Percentiles rank a stretch among this genome's conserved stretches.
Conservation (phyloP, 2,329 filamentous ascomycete genomes). For the Phyllosticta citriasiana region DNA sequence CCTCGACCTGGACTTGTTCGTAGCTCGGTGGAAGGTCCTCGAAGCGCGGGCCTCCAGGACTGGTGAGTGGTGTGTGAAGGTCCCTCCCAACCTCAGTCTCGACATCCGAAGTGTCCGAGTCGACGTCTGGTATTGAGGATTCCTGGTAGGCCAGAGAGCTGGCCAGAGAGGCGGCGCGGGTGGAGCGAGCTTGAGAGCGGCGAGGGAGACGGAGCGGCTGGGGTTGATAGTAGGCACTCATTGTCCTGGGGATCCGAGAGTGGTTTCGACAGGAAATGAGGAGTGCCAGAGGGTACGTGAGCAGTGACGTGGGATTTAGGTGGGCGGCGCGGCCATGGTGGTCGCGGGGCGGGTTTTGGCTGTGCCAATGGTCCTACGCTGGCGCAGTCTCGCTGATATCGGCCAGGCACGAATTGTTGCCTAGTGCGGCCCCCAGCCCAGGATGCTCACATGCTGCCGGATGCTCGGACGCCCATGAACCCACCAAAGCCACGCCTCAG, state of each 20-base stretch:
- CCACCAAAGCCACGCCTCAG: not conserved
- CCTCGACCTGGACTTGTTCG: constrained; percentile 20
- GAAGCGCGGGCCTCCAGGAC: constrained; percentile 20
- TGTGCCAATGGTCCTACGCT: not conserved
- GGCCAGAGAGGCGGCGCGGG: not conserved
- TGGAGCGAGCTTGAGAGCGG: not conserved
- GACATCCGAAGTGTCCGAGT: not conserved
- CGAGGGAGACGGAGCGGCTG: not conserved
- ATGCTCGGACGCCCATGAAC: not conserved
- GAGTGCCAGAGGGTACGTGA: not conserved
- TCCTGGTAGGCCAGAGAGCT: not conserved
- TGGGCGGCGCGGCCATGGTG: not conserved
- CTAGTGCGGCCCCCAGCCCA: not conserved
- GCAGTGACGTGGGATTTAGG: not conserved
- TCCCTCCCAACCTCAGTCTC: not conserved
- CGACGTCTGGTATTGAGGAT: not conserved
- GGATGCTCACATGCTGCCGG: not conserved
- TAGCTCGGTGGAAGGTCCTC: constrained; percentile 29
- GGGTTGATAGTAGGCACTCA: not conserved
- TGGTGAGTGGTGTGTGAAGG: not conserved
- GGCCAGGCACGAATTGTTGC: not conserved
- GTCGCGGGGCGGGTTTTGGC: not conserved
- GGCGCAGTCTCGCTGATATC: not conserved
- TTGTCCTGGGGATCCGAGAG: not conserved
- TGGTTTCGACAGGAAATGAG: not conserved